Evolutionary conservation across 495 filamentous ascomycete genomes (phyloP), one percentile per base, ranked within the genome.

Genomic region (Annulohypoxylon maeteangense): DNA sequence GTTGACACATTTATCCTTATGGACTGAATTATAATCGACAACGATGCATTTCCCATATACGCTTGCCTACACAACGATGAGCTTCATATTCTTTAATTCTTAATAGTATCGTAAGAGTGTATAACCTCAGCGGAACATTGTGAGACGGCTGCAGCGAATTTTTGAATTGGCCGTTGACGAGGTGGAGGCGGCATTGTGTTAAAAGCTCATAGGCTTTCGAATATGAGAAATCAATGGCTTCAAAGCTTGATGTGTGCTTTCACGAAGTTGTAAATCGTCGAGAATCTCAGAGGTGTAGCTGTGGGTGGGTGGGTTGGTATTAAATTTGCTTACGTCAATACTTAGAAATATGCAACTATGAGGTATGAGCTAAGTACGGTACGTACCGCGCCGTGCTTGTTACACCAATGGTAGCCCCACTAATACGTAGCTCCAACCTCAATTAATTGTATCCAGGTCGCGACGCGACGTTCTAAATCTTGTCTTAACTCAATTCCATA

Each of bases 41-140:
- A 95, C 84, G 63, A 99, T 88, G 78, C 95, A 99, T 85, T 94
- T 94, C 56, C 95, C 95, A 74, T 98, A 99, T 14, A 87, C 85
- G 7, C 93, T 85, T 55, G 91, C 90, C 95, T 98, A 72, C 65
- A 62, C 60, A 10, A 38, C 23, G 44, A 48, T 65, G 7, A 62
- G 65, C 16, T 20, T 58, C 16, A n/a, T 16, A 11, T 25, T 57
- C 22, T 23, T 3, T 11, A 29, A 55, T 31, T 8, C 51, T 7
- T 23, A 56, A 16, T 34, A 7, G 23, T 40, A 31, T 65, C 10
- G 34, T 4, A n/a, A 25, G 27, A 6, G 42, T 16, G 14, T 23
- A 42, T 65, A 8, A 97, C 95, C 87, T 98, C 92, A 20, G 84
- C 78, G 11, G 92, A 88, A 82, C 95, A 99, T 78, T 93, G 91